A percentile compares a stretch with the other conserved stretches of the same genome.
phyloP scores from a whole-genome alignment of 352 stramenopile species.

The Phytopythium kandeliae region DNA sequence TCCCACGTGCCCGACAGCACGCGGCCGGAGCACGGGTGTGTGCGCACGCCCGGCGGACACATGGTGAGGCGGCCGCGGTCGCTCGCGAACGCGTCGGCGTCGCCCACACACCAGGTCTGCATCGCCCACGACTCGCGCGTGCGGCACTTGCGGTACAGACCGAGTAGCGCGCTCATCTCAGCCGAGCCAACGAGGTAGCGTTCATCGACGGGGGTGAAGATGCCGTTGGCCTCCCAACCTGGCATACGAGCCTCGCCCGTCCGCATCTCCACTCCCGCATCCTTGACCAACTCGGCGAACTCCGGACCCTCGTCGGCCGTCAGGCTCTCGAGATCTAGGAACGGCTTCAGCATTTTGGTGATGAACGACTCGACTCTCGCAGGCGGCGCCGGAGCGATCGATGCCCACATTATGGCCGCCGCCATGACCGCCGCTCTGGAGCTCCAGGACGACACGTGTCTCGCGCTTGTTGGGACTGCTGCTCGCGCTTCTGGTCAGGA shows the following conservation, averaged over 20 bases:
- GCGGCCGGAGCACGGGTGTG: constrained; percentile 59
- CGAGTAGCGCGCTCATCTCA: constrained; percentile 37
- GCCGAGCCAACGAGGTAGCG: constrained; percentile 38
- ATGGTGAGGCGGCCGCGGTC: constrained; percentile 5
- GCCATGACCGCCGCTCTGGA: too few species aligned
- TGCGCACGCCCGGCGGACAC: constrained; percentile 44
- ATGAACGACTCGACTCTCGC: constrained; percentile 12
- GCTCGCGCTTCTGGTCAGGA: not conserved
- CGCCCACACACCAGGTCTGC: constrained; percentile 56
- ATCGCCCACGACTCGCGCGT: constrained; percentile 39
- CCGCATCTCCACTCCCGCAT: constrained; percentile 10
- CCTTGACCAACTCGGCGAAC: constrained; percentile 9
- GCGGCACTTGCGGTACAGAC: constrained; percentile 41
- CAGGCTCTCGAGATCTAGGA: constrained; percentile 29
- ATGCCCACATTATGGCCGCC: constrained; percentile 5
- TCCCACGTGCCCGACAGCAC: constrained; percentile 29
- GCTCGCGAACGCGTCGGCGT: constrained; percentile 10
- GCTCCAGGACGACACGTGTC: too few species aligned
- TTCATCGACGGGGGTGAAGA: constrained; percentile 28
- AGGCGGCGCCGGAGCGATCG: constrained; percentile 3
- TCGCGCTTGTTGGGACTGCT: too few species aligned
- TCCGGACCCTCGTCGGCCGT: constrained; percentile 13
- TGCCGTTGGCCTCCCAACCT: constrained; percentile 6
- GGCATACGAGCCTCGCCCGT: constrained; percentile 5
- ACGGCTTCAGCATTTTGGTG: constrained; percentile 30